phyloP scores from a whole-genome alignment of 192 early-diverging fungal species.

The Lunasporangiospora selenospora region DNA sequence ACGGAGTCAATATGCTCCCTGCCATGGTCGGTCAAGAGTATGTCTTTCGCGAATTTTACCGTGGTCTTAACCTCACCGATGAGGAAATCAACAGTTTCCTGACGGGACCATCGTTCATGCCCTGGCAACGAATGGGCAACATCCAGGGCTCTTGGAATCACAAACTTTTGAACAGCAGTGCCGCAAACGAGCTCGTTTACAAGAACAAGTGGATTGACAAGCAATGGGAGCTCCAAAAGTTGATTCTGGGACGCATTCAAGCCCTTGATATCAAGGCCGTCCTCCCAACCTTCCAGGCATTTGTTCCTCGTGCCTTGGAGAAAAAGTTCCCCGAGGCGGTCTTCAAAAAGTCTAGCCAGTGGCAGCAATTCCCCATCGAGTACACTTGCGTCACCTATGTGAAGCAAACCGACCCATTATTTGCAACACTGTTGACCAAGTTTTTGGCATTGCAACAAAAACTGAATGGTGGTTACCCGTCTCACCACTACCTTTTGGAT shows the following conservation, averaged over 20 bases:
- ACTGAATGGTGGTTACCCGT: constrained; percentile 19
- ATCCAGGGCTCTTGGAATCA: constrained; percentile 24
- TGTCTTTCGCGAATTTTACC: constrained; percentile 8
- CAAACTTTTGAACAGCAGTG: constrained; percentile 10
- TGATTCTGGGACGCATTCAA: constrained; percentile 15
- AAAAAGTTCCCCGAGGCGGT: constrained; percentile 15
- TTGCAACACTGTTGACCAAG: constrained; percentile 7
- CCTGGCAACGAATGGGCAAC: constrained; percentile 24
- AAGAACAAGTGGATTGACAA: constrained; percentile 35
- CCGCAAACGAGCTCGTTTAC: constrained; percentile 25
- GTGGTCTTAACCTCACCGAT: constrained; percentile 4
- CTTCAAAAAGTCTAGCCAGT: constrained; percentile 20
- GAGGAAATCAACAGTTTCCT: constrained; percentile 9
- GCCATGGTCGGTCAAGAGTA: constrained; percentile 21
- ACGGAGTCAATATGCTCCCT: constrained; percentile 15
- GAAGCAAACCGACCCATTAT: constrained; percentile 24
- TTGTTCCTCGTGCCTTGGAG: constrained; percentile 9
- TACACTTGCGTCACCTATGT: constrained; percentile 34
- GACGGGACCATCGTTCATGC: constrained; percentile 5
- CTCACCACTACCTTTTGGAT: constrained; percentile 33
- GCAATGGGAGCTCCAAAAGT: constrained; percentile 30
- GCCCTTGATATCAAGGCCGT: constrained; percentile 20
- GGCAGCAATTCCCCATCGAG: constrained; percentile 17
- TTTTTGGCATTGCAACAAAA: constrained; percentile 26
- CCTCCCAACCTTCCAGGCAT: constrained; percentile 34